A percentile compares a stretch with the other conserved stretches of the same genome.
These are phyloP conservation scores for Komagataella populi DNA, from an alignment of 805 yeast species.

Conservation along the genomic window DNA sequence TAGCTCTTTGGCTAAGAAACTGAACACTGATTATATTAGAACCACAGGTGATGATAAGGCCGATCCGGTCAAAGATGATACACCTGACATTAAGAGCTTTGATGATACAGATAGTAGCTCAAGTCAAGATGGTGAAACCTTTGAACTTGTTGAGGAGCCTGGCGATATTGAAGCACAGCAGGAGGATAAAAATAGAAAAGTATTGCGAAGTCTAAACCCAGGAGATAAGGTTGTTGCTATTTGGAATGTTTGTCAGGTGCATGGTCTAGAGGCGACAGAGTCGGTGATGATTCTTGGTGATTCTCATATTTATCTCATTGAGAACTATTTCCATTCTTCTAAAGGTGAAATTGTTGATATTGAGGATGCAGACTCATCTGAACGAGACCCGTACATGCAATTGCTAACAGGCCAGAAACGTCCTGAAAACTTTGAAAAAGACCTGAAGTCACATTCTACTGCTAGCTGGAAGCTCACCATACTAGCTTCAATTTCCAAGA, in stretches of 20 bases:
- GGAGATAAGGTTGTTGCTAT: conserved; percentile 41
- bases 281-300: conserved; percentile 62
- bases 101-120: not conserved
- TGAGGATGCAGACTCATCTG: conserved; percentile 45
- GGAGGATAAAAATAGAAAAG: conserved; percentile 65
- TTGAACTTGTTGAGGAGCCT: conserved; percentile 31
- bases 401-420: conserved; percentile 39
- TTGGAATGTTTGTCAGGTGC: conserved; percentile 63
- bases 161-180: conserved; percentile 20
- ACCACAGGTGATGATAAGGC: not conserved
- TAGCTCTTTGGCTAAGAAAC: conserved; percentile 12
- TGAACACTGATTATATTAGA: not conserved
- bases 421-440: conserved; percentile 9
- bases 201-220: conserved; percentile 50
- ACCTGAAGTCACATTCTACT: conserved; percentile 27
- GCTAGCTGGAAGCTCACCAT: conserved; percentile 48
- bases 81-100: conserved; percentile 1
- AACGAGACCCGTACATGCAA: conserved; percentile 58
- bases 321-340: conserved; percentile 47
- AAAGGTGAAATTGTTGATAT: conserved; percentile 48
- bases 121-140: conserved; percentile 12
- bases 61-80: not conserved
- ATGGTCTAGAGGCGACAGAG: conserved; percentile 68
- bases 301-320: conserved; percentile 52
- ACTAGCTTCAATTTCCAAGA: conserved; percentile 51